These are phyloP conservation scores for Afroboletus lepidellus DNA, from an alignment of 1,284 basidiomycete genomes.

Conservation along the genomic window DNA sequence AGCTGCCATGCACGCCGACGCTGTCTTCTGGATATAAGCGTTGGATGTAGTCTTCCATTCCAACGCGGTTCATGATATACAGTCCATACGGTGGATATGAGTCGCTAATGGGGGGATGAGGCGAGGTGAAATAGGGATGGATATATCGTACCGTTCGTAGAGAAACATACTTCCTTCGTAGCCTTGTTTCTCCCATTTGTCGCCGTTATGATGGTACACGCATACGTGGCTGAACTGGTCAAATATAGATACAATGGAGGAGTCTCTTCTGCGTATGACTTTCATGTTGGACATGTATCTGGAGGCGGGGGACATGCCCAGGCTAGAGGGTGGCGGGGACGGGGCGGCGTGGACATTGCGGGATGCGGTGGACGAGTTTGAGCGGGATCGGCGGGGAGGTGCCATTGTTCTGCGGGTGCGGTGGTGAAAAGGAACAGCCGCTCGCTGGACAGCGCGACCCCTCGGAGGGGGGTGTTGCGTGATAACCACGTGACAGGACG, in stretches of 20 bases:
- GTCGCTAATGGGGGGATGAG: slow-evolving; percentile 39
- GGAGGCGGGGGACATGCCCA: slow-evolving; percentile 55
- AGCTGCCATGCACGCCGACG: slow-evolving; percentile 60
- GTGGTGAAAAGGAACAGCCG: neutral
- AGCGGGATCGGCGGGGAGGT: slow-evolving; percentile 32
- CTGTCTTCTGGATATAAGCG: slow-evolving; percentile 79
- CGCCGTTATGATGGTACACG: slow-evolving; percentile 68
- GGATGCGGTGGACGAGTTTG: slow-evolving; percentile 22
- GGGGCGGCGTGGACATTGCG: slow-evolving; percentile 11
- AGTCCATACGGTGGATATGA: slow-evolving; percentile 81
- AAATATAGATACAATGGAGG: slow-evolving; percentile 76
- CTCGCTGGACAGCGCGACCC: slow-evolving; percentile 5
- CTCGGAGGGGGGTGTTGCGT: slow-evolving; percentile 6
- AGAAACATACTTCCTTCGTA: slow-evolving; percentile 89
- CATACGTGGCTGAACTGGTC: slow-evolving; percentile 86
- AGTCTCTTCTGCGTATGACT: slow-evolving; percentile 78
- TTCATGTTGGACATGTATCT: slow-evolving; percentile 79
- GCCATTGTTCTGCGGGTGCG: neutral
- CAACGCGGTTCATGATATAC: slow-evolving; percentile 84
- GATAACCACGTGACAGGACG: slow-evolving; percentile 28
- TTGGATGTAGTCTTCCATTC: slow-evolving; percentile 81
- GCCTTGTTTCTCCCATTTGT: slow-evolving; percentile 81
- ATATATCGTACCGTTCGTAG: slow-evolving; percentile 63
- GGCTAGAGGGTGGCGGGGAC: slow-evolving; percentile 5
- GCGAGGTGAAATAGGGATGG: neutral